Conservation (phyloP, 2,329 filamentous ascomycete species). For the Dactylellina drechsleri region DNA sequence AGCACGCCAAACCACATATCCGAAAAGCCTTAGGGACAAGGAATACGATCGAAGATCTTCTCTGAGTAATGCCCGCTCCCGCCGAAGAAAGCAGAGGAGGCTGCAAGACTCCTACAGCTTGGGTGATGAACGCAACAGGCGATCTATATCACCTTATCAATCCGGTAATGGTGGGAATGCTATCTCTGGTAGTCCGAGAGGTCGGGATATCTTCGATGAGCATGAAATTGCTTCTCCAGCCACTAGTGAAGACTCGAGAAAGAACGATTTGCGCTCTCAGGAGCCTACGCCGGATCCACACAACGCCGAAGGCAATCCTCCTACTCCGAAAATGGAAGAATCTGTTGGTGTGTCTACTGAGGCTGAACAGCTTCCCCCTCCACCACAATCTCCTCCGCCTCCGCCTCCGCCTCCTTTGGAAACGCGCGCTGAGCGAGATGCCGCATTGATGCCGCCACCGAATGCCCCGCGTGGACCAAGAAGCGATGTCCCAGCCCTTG, state of each 20-base stretch:
- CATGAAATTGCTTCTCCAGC: slow-evolving; percentile 26
- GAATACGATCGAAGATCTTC: slow-evolving; percentile 34
- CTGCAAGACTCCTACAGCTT: slow-evolving; percentile 23
- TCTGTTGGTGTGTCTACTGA: not conserved
- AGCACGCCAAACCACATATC: slow-evolving; percentile 26
- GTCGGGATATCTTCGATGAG: slow-evolving; percentile 21
- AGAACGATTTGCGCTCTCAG: slow-evolving; percentile 8
- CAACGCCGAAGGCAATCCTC: slow-evolving; percentile 1
- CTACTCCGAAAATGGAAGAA: not conserved
- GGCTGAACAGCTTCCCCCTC: slow-evolving; percentile 13
- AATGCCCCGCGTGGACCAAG: slow-evolving; percentile 44
- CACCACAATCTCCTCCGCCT: slow-evolving; percentile 26
- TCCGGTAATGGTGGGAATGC: slow-evolving; percentile 21
- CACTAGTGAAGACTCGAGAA: slow-evolving; percentile 32
- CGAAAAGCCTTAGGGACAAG: slow-evolving; percentile 32
- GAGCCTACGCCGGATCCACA: slow-evolving; percentile 29
- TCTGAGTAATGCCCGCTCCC: slow-evolving; percentile 34
- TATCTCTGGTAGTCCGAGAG: slow-evolving; percentile 8
- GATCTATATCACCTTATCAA: slow-evolving; percentile 21
- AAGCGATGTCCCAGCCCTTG: slow-evolving; percentile 22
- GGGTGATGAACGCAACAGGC: slow-evolving; percentile 12
- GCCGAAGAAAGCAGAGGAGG: slow-evolving; percentile 39
- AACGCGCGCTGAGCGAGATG: slow-evolving; percentile 42
- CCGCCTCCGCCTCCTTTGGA: slow-evolving; percentile 39
- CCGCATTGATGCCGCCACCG: slow-evolving; percentile 50